These are phyloP conservation scores for Blastobotrys ciferrii DNA, from an alignment of 1,139 yeast species.

Conservation along the genomic window DNA sequence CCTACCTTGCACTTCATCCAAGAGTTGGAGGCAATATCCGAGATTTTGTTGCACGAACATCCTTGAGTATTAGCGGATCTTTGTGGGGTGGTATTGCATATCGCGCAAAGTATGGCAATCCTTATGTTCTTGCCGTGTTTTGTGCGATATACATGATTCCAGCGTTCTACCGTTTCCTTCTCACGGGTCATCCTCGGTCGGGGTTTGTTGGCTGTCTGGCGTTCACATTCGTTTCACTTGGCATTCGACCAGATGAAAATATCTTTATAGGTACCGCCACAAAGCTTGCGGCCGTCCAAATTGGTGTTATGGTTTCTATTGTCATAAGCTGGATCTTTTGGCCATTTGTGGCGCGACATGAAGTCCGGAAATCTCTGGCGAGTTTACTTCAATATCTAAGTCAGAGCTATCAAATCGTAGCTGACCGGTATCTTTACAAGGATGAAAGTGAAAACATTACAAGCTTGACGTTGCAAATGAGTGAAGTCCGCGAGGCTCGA, in stretches of 20 bases:
- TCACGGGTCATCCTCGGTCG: conserved; percentile 41
- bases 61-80: conserved; percentile 42
- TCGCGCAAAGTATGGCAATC: conserved; percentile 41
- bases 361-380: conserved; percentile 43
- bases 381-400: conserved; percentile 43
- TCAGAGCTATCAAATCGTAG: conserved; percentile 47
- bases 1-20: conserved; percentile 42
- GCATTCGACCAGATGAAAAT: conserved; percentile 18
- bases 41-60: conserved; percentile 38
- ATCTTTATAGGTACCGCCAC: conserved; percentile 40
- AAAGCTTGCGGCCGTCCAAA: conserved; percentile 40
- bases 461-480: conserved; percentile 42
- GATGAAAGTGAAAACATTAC: conserved; percentile 48
- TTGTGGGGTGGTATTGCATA: conserved; percentile 49
- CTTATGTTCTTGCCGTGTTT: conserved; percentile 44
- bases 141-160: conserved; percentile 40
- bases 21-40: conserved; percentile 45
- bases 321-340: conserved; percentile 47
- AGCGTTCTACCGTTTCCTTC: conserved; percentile 38
- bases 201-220: conserved; percentile 43
- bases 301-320: conserved; percentile 42
- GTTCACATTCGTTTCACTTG: conserved; percentile 42
- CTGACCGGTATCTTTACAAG: conserved; percentile 49
- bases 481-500: conserved; percentile 49
- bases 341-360: conserved; percentile 49